phyloP scores from a whole-genome alignment of 805 yeast species.

The Candida chauliodis region DNA sequence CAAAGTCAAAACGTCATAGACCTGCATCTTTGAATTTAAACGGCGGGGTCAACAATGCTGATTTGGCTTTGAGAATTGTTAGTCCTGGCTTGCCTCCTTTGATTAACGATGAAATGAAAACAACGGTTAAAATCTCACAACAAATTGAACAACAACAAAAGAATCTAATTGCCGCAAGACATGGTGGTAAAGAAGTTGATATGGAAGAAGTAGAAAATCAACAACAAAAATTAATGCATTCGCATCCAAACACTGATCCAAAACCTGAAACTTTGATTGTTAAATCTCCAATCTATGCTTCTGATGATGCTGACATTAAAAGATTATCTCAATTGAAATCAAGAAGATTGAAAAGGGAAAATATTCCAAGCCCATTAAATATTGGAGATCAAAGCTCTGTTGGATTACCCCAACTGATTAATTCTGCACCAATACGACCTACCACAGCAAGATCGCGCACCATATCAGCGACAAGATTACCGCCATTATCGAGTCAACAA shows the following conservation, averaged over 20 bases:
- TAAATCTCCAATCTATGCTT: constrained; percentile 8
- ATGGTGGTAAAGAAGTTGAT: constrained; percentile 3
- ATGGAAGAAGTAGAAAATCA: constrained; percentile 5
- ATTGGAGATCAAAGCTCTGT: constrained; percentile 3
- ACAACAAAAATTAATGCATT: background rate
- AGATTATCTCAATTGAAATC: constrained; percentile 3
- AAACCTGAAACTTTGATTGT: background rate
- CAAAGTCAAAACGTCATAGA: constrained; percentile 10
- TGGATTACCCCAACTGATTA: constrained; percentile 19
- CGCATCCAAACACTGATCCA: background rate
- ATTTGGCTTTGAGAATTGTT: constrained; percentile 31
- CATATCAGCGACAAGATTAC: too few species aligned
- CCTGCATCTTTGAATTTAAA: constrained; percentile 14
- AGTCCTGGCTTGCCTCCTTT: constrained; percentile 31
- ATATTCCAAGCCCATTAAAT: constrained; percentile 30
- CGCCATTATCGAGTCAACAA: background rate
- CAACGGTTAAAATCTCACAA: constrained; percentile 28
- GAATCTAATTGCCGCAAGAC: constrained; percentile 28
- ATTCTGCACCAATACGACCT: constrained; percentile 30
- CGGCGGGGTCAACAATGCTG: constrained; percentile 12
- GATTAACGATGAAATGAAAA: constrained; percentile 27
- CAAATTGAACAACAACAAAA: constrained; percentile 32
- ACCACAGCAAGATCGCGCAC: background rate
- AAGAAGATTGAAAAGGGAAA: constrained; percentile 29
- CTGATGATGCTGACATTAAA: constrained; percentile 10